phyloP scores from a whole-genome alignment of 2,329 filamentous ascomycete species.

The Trichoderma endophyticum region DNA sequence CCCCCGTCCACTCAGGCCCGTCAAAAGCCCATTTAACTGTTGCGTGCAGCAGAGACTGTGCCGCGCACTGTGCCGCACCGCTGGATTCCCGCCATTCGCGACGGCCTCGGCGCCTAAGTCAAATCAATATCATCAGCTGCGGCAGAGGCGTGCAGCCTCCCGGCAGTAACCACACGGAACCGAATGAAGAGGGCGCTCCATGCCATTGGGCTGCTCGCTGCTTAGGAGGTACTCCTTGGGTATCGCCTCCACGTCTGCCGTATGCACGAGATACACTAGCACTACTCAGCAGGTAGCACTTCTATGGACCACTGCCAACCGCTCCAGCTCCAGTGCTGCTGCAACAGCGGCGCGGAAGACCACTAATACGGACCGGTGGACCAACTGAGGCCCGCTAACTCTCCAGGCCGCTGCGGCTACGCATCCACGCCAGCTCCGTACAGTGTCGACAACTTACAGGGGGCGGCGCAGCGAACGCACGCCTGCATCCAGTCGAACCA shows the following conservation, averaged over 20 bases:
- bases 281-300: background rate
- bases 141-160: background rate
- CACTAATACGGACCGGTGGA: background rate
- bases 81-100: background rate
- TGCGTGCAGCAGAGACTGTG: background rate
- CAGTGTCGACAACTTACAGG: background rate
- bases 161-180: background rate
- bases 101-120: background rate
- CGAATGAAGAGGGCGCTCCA: background rate
- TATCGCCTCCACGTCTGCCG: background rate
- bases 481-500: background rate
- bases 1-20: background rate
- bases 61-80: background rate
- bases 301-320: background rate
- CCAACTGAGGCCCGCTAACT: background rate
- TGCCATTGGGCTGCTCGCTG: too few species aligned
- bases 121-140: slow-evolving; percentile 15
- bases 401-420: background rate
- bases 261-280: background rate
- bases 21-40: background rate
- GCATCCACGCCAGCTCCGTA: background rate
- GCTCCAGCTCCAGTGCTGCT: background rate
- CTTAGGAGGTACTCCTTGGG: too few species aligned
- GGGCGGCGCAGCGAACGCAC: background rate
- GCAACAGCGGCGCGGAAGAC: background rate